Base-by-base conservation (phyloP, 1,284 basidiomycete genomes). In the Athelia sp. region DNA sequence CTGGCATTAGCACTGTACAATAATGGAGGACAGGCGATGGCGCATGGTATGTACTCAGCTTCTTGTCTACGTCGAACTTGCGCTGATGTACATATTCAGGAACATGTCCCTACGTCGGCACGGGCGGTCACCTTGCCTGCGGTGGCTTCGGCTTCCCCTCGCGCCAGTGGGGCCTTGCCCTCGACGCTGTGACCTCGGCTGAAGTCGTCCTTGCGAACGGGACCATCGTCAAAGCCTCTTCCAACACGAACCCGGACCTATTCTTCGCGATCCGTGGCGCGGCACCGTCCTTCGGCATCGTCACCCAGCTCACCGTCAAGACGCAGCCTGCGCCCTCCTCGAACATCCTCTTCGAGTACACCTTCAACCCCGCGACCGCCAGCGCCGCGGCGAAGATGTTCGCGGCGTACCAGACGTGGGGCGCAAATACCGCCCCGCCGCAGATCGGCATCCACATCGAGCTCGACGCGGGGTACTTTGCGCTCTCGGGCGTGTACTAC, bases 181-280 rank as follows among this genome's bases (percentile, higher is more conserved):
- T 76, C 9, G 75, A 76, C 51, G 68, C 65, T 3, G 65, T 75
- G 18, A 49, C 62, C n/a, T 62, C 67, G 3, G 61, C 70, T 1
- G 66, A 74, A 13, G 64, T 67, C 34, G 67, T 69, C 1, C 63
- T 76, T 3, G 69, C 73, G 1, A 70, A 76, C 50, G 75, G 74
- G 3, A 70, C 64, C 1, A 62, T 73, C 22, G 62, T 65, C 2
- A 68, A 64, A 15, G 70, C 70, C 15, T 74, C 72, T 2, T 52
- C 63, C 14, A 59, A 59, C 6, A 52, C 60, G 9, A 66, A 76
- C 48, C 47, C 67, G 0, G 75, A 78, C 48, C 61, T 78, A 0
- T 76, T 74, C 56, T 76, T 71, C 69, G 75, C 72, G 56, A 61
- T 79, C 49, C 68, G 75, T n/a, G 77, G 77, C 2, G 67, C 75